Evolutionary conservation across 306 rosid species (phyloP).

Genomic region (Abrus precatorius): DNA sequence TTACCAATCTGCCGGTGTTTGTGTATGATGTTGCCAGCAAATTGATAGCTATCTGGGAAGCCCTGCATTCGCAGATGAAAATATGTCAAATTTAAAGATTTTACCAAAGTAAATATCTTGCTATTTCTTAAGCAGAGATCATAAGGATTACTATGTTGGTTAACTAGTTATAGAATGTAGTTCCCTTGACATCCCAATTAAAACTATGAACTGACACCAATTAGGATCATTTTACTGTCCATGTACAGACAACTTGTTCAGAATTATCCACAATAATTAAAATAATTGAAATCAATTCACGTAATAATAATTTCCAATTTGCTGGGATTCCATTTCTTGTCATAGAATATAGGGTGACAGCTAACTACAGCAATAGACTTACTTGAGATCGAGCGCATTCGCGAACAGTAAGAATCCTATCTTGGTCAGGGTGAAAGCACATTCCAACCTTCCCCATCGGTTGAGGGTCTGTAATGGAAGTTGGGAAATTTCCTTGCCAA

Average conservation of each 20-base stretch:
- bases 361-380: constrained; percentile 45
- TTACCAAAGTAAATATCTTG: constrained; percentile 19
- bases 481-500: constrained; percentile 97
- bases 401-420: constrained; percentile 90
- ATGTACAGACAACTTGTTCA: not conserved
- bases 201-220: constrained; percentile 4
- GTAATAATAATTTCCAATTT: constrained; percentile 1
- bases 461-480: constrained; percentile 96
- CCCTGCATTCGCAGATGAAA: constrained; percentile 69
- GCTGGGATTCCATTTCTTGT: constrained; percentile 16
- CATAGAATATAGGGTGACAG: constrained; percentile 27
- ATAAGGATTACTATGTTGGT: not conserved
- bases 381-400: constrained; percentile 99
- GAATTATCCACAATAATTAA: not conserved
- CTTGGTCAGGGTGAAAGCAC: constrained; percentile 99
- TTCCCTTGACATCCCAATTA: not conserved
- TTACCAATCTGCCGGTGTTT: constrained; percentile 96
- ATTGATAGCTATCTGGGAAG: constrained; percentile 79
- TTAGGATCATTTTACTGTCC: not conserved
- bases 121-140: not conserved
- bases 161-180: not conserved
- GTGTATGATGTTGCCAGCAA: constrained; percentile 79
- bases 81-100: not conserved
- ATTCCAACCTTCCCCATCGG: constrained; percentile 99
- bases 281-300: not conserved